A percentile compares a stretch with the other conserved stretches of the same genome.
Evolutionary conservation across 2,329 filamentous ascomycete genomes (phyloP).

Genomic region (Bipolaris sorokiniana): DNA sequence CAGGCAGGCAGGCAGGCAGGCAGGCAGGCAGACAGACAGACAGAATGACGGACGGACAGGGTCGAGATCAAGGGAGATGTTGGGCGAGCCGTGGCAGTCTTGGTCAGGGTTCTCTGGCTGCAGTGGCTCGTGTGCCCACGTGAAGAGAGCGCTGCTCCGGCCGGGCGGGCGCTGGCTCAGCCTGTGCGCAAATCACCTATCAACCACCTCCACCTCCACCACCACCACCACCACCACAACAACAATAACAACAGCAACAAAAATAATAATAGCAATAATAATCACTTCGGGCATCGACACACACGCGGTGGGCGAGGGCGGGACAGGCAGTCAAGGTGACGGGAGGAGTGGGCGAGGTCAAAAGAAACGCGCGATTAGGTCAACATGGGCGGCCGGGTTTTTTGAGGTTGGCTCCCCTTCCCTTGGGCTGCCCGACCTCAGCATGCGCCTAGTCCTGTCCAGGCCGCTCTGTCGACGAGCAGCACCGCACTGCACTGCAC

Average conservation of each 20-base stretch:
- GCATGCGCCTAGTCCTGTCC: constrained; percentile 26
- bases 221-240: neutral
- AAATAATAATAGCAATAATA: no score
- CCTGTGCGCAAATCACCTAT: constrained; percentile 14
- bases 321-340: constrained; percentile 17
- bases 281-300: neutral
- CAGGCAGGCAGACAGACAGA: no score
- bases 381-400: constrained; percentile 23
- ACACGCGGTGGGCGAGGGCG: neutral
- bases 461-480: constrained; percentile 17
- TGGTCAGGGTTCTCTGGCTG: constrained; percentile 12
- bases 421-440: constrained; percentile 19
- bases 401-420: constrained; percentile 22
- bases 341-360: constrained; percentile 28
- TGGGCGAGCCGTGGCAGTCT: constrained; percentile 11
- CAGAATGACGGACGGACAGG: neutral
- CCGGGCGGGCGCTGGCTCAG: constrained; percentile 1
- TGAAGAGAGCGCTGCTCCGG: constrained; percentile 19
- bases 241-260: no score
- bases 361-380: constrained; percentile 31
- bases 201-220: constrained; percentile 14
- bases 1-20: no score
- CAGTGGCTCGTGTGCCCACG: constrained; percentile 38
- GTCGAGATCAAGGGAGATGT: constrained; percentile 7
- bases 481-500: neutral